Evolutionary conservation across 176 grass and related monocot species (phyloP).

Genomic region (Rhipidocladum racemiflorum): DNA sequence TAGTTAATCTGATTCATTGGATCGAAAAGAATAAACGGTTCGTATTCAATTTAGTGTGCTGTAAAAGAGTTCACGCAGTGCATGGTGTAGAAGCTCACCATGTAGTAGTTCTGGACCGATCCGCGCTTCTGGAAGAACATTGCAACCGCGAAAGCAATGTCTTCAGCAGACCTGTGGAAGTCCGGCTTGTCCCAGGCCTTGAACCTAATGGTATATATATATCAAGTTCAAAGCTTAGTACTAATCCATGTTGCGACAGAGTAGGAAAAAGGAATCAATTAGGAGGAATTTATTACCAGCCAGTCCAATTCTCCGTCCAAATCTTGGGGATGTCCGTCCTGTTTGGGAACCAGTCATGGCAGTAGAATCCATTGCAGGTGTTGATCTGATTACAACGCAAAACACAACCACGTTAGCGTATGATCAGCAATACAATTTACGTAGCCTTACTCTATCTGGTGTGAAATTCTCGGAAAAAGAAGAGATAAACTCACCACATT

Average conservation of each 20-base stretch:
- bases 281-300: conserved; percentile 48
- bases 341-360: conserved; percentile 63
- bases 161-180: conserved; percentile 56
- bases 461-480: neutral
- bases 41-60: too few relatives aligned
- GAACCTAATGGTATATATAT: conserved; percentile 58
- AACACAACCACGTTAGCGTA: neutral
- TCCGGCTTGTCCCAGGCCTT: conserved; percentile 74
- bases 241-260: neutral
- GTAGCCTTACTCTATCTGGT: neutral
- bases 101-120: conserved; percentile 78
- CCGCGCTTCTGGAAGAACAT: conserved; percentile 81
- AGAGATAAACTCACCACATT: conserved; percentile 46
- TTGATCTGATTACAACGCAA: conserved; percentile 36
- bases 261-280: neutral
- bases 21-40: too few relatives aligned
- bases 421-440: neutral
- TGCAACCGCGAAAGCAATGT: conserved; percentile 66
- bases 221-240: neutral
- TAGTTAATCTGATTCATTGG: too few relatives aligned
- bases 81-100: conserved; percentile 25
- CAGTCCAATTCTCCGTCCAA: conserved; percentile 94
- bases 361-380: conserved; percentile 84
- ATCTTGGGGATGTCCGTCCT: conserved; percentile 67
- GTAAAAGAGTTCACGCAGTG: too few relatives aligned